Evolutionary conservation across 345 rosid species (phyloP).

Genomic region (Lepidium aucheri): DNA sequence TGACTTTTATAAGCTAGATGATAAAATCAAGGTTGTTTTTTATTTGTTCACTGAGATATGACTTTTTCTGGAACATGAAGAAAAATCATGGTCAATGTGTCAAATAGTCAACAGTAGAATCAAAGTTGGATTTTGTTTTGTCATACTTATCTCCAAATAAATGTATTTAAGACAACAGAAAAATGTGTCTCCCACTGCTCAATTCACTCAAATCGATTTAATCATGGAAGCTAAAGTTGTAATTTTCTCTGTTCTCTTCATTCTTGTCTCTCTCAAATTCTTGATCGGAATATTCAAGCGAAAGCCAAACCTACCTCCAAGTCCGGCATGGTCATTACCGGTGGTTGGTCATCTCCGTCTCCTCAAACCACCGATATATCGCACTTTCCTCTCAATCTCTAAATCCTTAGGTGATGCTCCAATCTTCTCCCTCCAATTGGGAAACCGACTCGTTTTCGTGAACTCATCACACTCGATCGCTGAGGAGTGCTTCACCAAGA

Average conservation of each 20-base stretch:
- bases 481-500: constrained; percentile 48
- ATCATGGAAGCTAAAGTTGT: constrained; percentile 12
- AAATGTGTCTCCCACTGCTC: background rate
- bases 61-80: background rate
- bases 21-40: background rate
- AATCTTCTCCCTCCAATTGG: constrained; percentile 41
- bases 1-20: background rate
- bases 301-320: constrained; percentile 36
- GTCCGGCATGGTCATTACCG: constrained; percentile 28
- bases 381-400: constrained; percentile 15
- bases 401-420: constrained; percentile 29
- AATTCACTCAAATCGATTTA: background rate
- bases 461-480: constrained; percentile 30
- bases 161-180: background rate
- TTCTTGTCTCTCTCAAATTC: background rate
- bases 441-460: constrained; percentile 33
- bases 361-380: constrained; percentile 20
- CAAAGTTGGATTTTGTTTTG: background rate
- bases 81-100: background rate
- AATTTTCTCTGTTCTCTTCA: background rate
- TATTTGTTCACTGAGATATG: background rate
- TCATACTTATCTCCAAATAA: background rate
- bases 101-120: background rate
- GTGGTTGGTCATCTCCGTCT: constrained; percentile 25
- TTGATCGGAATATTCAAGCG: background rate